A percentile compares a stretch with the other conserved stretches of the same genome.
Conservation (phyloP, 2,329 filamentous ascomycete species). For the Colletotrichum phormii region DNA sequence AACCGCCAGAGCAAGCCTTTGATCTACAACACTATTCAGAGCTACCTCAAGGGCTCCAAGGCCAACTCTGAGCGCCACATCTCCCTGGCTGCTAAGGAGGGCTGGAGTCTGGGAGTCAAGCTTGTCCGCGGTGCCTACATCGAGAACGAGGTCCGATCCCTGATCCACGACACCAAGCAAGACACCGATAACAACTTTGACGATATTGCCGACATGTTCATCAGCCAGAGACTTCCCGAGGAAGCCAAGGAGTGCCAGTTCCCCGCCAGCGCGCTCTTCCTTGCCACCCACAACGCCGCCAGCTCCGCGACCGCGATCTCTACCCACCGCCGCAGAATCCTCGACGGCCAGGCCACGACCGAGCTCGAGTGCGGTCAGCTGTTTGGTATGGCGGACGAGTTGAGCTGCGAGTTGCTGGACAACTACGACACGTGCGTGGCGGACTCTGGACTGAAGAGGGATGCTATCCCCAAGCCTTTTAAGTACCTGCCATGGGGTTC, state of each 20-base stretch:
- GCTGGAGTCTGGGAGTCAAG: slow-evolving; percentile 79
- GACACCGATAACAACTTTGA: slow-evolving; percentile 82
- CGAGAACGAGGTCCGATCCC: slow-evolving; percentile 73
- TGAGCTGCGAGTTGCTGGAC: slow-evolving; percentile 73
- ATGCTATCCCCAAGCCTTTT: slow-evolving; percentile 36
- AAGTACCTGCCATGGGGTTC: slow-evolving; percentile 40
- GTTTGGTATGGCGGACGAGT: slow-evolving; percentile 88
- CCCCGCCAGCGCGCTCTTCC: slow-evolving; percentile 68
- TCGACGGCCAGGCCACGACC: slow-evolving; percentile 54
- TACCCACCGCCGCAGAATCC: slow-evolving; percentile 64
- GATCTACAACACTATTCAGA: slow-evolving; percentile 85
- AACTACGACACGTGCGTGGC: slow-evolving; percentile 29
- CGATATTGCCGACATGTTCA: slow-evolving; percentile 73
- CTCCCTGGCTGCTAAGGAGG: slow-evolving; percentile 64
- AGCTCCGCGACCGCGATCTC: slow-evolving; percentile 68
- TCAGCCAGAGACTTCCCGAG: slow-evolving; percentile 66
- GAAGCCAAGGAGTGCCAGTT: slow-evolving; percentile 60
- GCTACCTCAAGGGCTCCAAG: slow-evolving; percentile 77
- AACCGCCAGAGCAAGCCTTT: slow-evolving; percentile 74
- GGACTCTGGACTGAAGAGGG: slow-evolving; percentile 25
- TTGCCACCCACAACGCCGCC: slow-evolving; percentile 82
- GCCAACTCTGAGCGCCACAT: slow-evolving; percentile 70
- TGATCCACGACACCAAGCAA: slow-evolving; percentile 79
- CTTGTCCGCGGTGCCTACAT: slow-evolving; percentile 82
- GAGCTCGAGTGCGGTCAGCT: slow-evolving; percentile 51